Base-by-base conservation (phyloP, 495 filamentous ascomycete genomes). In the Astrocystis sublimbata region DNA sequence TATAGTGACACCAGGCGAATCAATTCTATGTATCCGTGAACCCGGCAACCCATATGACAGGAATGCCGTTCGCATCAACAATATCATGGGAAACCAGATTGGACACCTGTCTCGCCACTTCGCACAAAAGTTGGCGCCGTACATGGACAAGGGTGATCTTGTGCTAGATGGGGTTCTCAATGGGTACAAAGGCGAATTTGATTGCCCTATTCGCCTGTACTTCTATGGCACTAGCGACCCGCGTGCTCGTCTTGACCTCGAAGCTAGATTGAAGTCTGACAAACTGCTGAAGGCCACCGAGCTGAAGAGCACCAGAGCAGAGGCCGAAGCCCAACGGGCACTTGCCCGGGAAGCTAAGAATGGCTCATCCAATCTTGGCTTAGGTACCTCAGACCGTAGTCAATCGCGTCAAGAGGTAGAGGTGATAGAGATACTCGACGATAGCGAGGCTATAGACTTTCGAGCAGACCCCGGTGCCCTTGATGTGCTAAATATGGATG, bases 11-110 rank as follows among this genome's bases (percentile, higher is more conserved):
- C 52, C 79, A 4, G 89, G 89, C 13, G 93, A 97, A 70, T 80
- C 85, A 60, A 88, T 94, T 1, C 63, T 91, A 28, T 68, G 89
- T 53, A 76, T 72, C 31, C 78, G 93, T 63, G 89, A 96, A 59
- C 88, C 90, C 2, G 58, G 67, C 12, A 97, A 97, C 63, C 73
- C 61, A 56, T 92, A 90, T 66, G 91, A 94, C 66, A 60, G 69
- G 3, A 96, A 96, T 77, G 92, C 92, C 2, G 90, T 97, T 51
- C 85, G 85, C 6, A 83, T 94, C 2, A 79, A 88, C 62, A 96
- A 96, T 73, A 89, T 92, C n/a, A 83, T 89, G 73, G 81, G 87
- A 21, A 71, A 60, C 3, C 92, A 96, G 66, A 89, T 96, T 60
- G 93, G 93, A 3, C 91, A 96, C 72, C 81, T 97, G 41, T 88